These are phyloP conservation scores for Taphrina wiesneri DNA, from an alignment of 1,139 yeast species.

Conservation along the genomic window DNA sequence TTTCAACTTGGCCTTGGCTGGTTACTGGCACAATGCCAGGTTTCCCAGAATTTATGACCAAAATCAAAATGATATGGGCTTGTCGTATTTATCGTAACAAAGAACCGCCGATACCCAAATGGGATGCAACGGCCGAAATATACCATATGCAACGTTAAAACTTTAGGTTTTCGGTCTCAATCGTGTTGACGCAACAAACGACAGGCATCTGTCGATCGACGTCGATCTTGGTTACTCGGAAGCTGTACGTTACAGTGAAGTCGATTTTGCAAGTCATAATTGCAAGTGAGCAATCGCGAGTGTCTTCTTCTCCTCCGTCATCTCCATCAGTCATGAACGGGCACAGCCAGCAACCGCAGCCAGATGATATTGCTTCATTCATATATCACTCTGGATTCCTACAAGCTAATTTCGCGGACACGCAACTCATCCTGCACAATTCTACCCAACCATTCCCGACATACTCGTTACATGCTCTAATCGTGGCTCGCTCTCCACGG, in stretches of 20 bases:
- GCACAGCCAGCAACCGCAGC: constrained; percentile 12
- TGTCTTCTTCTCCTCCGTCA: too few species aligned
- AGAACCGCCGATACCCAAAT: not conserved
- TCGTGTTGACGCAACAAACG: not conserved
- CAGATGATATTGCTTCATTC: constrained; percentile 21
- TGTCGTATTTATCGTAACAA: not conserved
- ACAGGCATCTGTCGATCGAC: not conserved
- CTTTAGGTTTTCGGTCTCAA: not conserved
- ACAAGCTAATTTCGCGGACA: constrained; percentile 17
- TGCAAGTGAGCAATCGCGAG: not conserved
- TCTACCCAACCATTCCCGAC: constrained; percentile 21
- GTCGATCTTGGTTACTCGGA: not conserved
- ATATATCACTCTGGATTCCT: constrained; percentile 25
- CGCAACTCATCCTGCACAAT: constrained; percentile 24
- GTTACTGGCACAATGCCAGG: too few species aligned
- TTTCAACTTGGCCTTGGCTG: too few species aligned
- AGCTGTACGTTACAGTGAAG: not conserved
- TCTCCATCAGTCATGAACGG: constrained; percentile 4
- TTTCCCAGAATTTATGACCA: too few species aligned
- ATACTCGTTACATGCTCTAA: constrained; percentile 28
- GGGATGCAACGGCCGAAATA: not conserved
- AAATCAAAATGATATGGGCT: too few species aligned
- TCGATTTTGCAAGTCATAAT: not conserved
- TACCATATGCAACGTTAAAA: not conserved
- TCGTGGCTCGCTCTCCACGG: constrained; percentile 29